Evolutionary conservation across 169 alveolate genomes (phyloP).

Genomic region (Plasmodium falciparum): DNA sequence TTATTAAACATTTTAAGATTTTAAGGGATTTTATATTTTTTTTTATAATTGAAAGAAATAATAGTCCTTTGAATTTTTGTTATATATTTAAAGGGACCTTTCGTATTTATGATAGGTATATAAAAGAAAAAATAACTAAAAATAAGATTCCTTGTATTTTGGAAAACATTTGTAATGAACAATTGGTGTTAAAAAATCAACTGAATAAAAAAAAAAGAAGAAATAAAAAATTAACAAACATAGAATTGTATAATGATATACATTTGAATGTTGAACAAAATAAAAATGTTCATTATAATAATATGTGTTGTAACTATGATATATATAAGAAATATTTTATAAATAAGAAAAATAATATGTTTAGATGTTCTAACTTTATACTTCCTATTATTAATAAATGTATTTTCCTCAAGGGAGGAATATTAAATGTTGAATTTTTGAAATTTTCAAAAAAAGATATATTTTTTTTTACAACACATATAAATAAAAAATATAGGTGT

Average conservation of each 20-base stretch:
- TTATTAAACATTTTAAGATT: constrained; percentile 20
- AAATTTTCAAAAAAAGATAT: not conserved
- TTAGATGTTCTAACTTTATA: not conserved
- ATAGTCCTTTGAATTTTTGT: constrained; percentile 23
- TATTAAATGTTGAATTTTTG: constrained; percentile 26
- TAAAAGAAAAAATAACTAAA: constrained; percentile 13
- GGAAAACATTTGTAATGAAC: not conserved
- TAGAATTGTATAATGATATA: not conserved
- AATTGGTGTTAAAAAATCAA: not conserved
- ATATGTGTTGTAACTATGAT: too few species aligned
- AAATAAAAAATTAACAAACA: not conserved
- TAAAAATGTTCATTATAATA: too few species aligned
- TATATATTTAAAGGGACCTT: constrained; percentile 20
- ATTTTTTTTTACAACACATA: constrained; percentile 24
- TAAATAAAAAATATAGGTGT: constrained; percentile 40
- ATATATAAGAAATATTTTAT: too few species aligned
- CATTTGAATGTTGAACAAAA: too few species aligned
- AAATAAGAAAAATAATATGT: not conserved
- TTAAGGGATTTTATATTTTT: constrained; percentile 25
- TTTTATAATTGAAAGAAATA: constrained; percentile 30
- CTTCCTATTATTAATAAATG: not conserved
- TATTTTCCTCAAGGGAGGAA: constrained; percentile 19
- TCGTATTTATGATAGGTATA: constrained; percentile 2
- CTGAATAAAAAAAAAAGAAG: not conserved
- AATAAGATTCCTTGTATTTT: not conserved